phyloP scores from a whole-genome alignment of 257 asterid species.

The Fraxinus quadrangulata region DNA sequence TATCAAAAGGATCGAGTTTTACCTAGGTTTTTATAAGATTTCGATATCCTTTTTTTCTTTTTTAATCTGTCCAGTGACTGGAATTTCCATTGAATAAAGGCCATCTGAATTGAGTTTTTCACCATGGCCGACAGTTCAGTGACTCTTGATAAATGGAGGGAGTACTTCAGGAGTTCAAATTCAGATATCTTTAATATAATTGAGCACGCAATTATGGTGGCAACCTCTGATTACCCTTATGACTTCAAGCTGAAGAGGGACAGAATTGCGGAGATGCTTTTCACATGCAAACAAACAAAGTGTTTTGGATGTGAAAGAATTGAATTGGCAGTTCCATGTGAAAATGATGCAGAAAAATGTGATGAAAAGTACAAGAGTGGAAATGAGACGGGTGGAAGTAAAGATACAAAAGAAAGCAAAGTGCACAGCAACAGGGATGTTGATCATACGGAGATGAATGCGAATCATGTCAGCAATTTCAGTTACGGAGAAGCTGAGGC shows the following conservation, averaged over 20 bases:
- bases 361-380: conserved; percentile 48
- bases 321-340: conserved; percentile 59
- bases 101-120: conserved; percentile 26
- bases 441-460: conserved; percentile 43
- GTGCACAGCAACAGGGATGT: conserved; percentile 43
- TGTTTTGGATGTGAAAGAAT: conserved; percentile 76
- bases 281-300: conserved; percentile 66
- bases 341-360: conserved; percentile 35
- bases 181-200: conserved; percentile 71
- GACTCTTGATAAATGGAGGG: conserved; percentile 85
- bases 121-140: conserved; percentile 59
- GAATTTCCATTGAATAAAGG: conserved; percentile 27
- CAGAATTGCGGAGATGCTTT: conserved; percentile 80
- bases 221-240: conserved; percentile 77
- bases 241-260: conserved; percentile 84
- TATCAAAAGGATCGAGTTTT: conserved; percentile 34
- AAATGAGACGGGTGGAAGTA: conserved; percentile 51
- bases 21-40: conserved; percentile 14
- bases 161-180: conserved; percentile 67
- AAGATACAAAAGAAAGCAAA: conserved; percentile 69
- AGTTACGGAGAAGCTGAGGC: conserved; percentile 88
- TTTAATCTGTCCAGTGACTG: conserved; percentile 34
- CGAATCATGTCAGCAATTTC: conserved; percentile 44
- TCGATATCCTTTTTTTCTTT: conserved; percentile 26
- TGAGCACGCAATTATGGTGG: conserved; percentile 72